Conservation (phyloP, 1,139 yeast species). For the Pichia inconspicua region DNA sequence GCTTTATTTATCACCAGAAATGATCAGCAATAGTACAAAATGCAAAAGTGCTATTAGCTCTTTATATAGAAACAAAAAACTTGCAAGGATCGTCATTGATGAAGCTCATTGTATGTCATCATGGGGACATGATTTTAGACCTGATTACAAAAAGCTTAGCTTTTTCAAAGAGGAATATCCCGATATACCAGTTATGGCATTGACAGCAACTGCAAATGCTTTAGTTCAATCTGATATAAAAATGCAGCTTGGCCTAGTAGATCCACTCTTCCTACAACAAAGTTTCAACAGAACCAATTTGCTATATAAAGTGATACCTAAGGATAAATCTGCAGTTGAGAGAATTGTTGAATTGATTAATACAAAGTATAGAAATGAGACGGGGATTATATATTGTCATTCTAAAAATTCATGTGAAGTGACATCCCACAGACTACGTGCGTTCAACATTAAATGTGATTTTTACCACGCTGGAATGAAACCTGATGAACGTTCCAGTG, state of each 20-base stretch:
- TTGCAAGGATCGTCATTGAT: constrained; percentile 89
- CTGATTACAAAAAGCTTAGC: constrained; percentile 81
- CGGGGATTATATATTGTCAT: constrained; percentile 92
- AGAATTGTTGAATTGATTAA: constrained; percentile 54
- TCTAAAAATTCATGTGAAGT: constrained; percentile 85
- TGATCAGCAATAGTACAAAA: constrained; percentile 71
- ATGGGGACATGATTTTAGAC: constrained; percentile 99
- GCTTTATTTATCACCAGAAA: constrained; percentile 90
- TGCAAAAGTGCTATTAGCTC: constrained; percentile 57
- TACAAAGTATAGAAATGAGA: constrained; percentile 44
- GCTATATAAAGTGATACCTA: constrained; percentile 67
- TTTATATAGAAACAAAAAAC: constrained; percentile 44
- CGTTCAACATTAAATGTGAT: constrained; percentile 57
- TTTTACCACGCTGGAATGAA: constrained; percentile 94
- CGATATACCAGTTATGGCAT: constrained; percentile 83
- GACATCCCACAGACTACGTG: constrained; percentile 54
- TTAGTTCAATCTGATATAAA: constrained; percentile 82
- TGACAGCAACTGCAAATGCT: constrained; percentile 96
- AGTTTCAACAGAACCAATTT: constrained; percentile 88
- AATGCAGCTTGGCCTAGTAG: constrained; percentile 54
- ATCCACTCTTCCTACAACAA: constrained; percentile 53
- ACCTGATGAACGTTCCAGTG: constrained; percentile 58
- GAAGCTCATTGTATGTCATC: constrained; percentile 98
- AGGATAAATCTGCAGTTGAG: constrained; percentile 48
- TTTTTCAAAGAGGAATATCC: constrained; percentile 69